A percentile compares a stretch with the other conserved stretches of the same genome.
Conservation (phyloP, 2,329 filamentous ascomycete species). For the Apiospora phragmitis region DNA sequence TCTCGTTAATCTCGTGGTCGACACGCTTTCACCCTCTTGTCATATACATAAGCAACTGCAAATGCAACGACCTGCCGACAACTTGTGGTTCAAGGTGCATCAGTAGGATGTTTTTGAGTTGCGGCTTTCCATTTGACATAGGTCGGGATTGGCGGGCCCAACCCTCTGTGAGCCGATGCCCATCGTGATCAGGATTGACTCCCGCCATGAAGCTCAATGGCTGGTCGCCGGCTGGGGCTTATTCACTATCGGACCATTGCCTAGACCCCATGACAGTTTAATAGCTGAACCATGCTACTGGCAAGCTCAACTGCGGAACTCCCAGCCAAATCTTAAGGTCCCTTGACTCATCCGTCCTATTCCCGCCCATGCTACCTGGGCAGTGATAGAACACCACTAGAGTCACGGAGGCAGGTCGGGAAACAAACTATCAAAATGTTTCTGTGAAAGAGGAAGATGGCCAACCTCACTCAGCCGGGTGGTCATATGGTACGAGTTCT, state of each 20-base stretch:
- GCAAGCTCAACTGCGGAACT: background rate
- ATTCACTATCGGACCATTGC: slow-evolving; percentile 2
- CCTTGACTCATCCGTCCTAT: background rate
- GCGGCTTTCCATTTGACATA: background rate
- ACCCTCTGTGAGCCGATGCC: background rate
- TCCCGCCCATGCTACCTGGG: background rate
- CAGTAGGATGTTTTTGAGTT: background rate
- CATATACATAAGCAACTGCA: background rate
- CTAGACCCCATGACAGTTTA: background rate
- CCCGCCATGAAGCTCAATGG: background rate
- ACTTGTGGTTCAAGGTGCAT: background rate
- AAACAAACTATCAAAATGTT: too few species aligned
- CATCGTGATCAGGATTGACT: background rate
- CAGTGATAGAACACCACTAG: background rate
- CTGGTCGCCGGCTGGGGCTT: background rate
- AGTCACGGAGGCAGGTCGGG: background rate
- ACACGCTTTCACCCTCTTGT: background rate
- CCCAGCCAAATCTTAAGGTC: background rate
- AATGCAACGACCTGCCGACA: background rate
- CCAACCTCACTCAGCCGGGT: background rate
- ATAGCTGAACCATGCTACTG: background rate
- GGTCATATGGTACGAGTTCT: background rate
- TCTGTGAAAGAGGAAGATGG: background rate
- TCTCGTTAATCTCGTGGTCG: background rate
- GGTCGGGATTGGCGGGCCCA: background rate